Evolutionary conservation across 2,329 filamentous ascomycete genomes (phyloP), one percentile per base, ranked within the genome.

Genomic region (Microcyclosporella mali): DNA sequence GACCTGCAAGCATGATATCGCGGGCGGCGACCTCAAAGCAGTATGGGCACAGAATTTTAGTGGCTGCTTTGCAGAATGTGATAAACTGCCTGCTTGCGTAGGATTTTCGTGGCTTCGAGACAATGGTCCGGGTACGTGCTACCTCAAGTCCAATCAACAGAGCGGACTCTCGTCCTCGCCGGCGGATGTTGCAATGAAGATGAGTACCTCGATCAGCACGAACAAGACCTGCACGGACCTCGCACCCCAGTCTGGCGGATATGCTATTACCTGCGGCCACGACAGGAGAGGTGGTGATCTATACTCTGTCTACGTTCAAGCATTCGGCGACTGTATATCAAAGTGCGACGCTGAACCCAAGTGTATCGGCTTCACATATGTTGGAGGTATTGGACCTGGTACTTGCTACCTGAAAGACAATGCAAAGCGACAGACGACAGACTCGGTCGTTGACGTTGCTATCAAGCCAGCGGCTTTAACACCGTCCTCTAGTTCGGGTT

Each of bases 321-420:
- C 43, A 4, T 60, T 57, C 42, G 37, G 39, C 6, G 54, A 25
- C 11, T 60, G 57, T 45, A 50, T 56, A 27, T 40, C 45, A 3
- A 18, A 33, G 6, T 51, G 49, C 29, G 45, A 51, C 39, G 15
- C 21, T 11, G 12, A 34, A 15, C 12, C 45, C 21, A 41, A 36
- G 9, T 52, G 50, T 37, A 43, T 52, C 12, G 50, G 47, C 7
- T 52, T 44, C 21, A 32, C 46, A 10, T 50, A 45, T 33, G 33
- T 46, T 14, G 41, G 45, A 15, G 44, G 45, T 16, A 21, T n/a
- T 15, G 34, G 38, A 11, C 14, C 41, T 6, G 48, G 48, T 9
- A 27, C 29, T 14, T 49, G 51, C 40, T 53, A 47, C 41, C 33
- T 51, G 33, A 51, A 53, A 41, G 43, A 28, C 25, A 29, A 18